Evolutionary conservation across 208 protist genomes (phyloP).

Genomic region (Trypanosomatidae sp.): DNA sequence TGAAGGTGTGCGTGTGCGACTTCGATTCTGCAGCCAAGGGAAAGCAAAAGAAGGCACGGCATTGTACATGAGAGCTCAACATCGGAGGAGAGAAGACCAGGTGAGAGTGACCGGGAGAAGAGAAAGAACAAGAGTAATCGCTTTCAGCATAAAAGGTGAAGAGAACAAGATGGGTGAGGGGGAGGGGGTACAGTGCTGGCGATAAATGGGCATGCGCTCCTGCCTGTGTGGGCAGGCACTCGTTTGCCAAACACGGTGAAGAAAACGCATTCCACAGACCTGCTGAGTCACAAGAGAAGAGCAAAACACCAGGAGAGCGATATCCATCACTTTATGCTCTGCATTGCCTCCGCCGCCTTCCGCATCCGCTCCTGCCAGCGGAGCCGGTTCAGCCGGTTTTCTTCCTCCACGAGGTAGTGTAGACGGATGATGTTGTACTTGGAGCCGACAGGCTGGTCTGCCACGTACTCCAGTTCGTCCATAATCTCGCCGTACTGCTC

Average conservation of each 20-base stretch:
- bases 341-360: constrained; percentile 8
- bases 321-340: not conserved
- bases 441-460: constrained; percentile 66
- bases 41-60: not conserved
- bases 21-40: not conserved
- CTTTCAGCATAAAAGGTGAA: constrained; percentile 1
- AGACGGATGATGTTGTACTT: constrained; percentile 81
- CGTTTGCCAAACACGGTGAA: not conserved
- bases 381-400: constrained; percentile 50
- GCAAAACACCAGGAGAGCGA: not conserved
- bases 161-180: not conserved
- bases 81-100: not conserved
- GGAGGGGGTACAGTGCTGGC: not conserved
- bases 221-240: not conserved
- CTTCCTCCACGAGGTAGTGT: constrained; percentile 75
- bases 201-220: not conserved
- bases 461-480: constrained; percentile 70
- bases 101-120: not conserved
- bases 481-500: constrained; percentile 75
- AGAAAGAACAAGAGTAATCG: not conserved
- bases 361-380: constrained; percentile 31
- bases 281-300: not conserved
- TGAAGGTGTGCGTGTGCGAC: constrained; percentile 4
- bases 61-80: constrained; percentile 5
- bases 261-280: not conserved